Base-by-base conservation (phyloP, 1,284 basidiomycete species). In the Rhodotorula sp. region DNA sequence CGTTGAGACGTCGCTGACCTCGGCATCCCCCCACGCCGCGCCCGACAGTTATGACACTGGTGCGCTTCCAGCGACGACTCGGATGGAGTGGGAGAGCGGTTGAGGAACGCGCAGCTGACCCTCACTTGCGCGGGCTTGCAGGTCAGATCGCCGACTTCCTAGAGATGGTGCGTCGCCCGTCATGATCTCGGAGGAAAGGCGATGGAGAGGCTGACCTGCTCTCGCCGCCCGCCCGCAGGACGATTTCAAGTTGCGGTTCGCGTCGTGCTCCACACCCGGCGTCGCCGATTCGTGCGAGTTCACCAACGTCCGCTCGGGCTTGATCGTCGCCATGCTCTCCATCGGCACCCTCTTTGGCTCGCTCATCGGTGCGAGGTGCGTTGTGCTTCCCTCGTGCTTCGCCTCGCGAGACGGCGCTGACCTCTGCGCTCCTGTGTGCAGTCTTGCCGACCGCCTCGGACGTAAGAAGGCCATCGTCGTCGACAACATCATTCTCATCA, bases 141-240 rank as follows among this genome's bases (percentile, higher is more conserved):
- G 90, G 90, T 55, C 90, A 91, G 80, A 91, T 92, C 73, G 87
- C 87, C 46, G 89, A 90, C 79, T 88, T 92, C 72, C 83, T 90
- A 29, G 83, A 90, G 79, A 61, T 66, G 58, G 57, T 54, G 17
- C 48, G 56, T 6, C 36, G 56, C 4, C 34, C 12, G 2, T 15
- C 37, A 10, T 21, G 6, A 6, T 41, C 12, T 22, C 22, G 10
- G 22, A 15, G 27, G 13, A 27, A 29, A 29, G n/a, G 27, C 1
- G 1, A 3, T 10, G 7, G 34, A 36, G 8, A 36, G 8, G 32
- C 12, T 36, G 12, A 25, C 34, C 34, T 32, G 29, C 15, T 17
- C 2, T 37, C 15, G 1, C 27, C 21, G 27, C 13, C 44, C 44
- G 44, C 8, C 17, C 34, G 25, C 55, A 66, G 89, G 77, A 84